Base-by-base conservation (phyloP, 768 basidiomycete species). In the Pleurotus tuber-regium region DNA sequence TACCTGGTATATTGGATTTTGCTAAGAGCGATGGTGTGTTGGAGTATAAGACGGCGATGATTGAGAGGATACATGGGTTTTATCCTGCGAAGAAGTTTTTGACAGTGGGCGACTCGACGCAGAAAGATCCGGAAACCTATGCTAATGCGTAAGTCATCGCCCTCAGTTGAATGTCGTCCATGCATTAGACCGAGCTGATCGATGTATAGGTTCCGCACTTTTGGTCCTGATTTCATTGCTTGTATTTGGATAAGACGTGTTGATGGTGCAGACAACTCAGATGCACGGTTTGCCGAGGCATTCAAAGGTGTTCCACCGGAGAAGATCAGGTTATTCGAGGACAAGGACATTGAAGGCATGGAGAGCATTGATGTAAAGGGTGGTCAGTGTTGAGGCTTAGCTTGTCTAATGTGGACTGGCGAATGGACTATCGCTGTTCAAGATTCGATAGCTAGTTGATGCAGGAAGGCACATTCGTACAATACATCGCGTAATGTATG, bases 231-330 rank as follows among this genome's bases (percentile, higher is more conserved):
- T 19, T 69, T 68, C 49, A 70, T 76, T 28, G 35, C 63, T 0
- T 75, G 75, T 50, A 69, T 62, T 18, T 77, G 75, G 75, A 76
- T 77, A 54, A 70, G 72, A 33, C 55, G 61, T n/a, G 70, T 77
- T 33, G 71, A 72, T 21, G 71, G 67, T n/a, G 73, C 71, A 3
- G 57, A 74, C 47, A 77, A 75, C 62, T 66, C 65, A 11, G 63
- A 61, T 36, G 66, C 51, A 28, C 64, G 73, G 5, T 77, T 75
- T 46, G 64, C 62, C 1, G 60, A 59, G 2, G 68, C 70, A 0
- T 71, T 76, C 54, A 43, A 57, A 25, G 71, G 65, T 29, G 64
- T 76, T 12, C 66, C 68, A 4, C 29, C 54, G n/a, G 54, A 51
- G 28, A 71, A 62, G 54, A 63, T 63, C 51, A 69, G 67, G 59